Base-by-base conservation (phyloP, 306 rosid genomes). In the Herpetospermum pedunculosum region DNA sequence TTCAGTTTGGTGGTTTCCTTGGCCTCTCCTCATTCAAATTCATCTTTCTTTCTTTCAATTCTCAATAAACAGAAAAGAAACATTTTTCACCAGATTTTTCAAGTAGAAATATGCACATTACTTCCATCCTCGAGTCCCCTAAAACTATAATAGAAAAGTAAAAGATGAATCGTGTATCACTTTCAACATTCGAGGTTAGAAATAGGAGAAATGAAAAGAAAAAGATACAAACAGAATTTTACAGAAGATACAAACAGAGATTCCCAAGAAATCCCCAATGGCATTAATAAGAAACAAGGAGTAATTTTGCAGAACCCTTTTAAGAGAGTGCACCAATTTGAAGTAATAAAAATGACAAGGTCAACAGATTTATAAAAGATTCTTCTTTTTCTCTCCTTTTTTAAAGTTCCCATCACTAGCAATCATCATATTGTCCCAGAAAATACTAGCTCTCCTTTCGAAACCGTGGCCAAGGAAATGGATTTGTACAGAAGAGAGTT, bases 311-410 rank as follows among this genome's bases (percentile, higher is more conserved):
- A 37, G 19, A 63, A 63, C 29, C 28, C 70, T 18, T 19, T 63
- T 34, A 18, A 21, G 70, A 63, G 70, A 37, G 16, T 63, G 70
- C 70, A n/a, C 15, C 28, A 63, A 37, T 10, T 63, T 63, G 70
- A 63, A 9, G 48, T 10, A 37, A 35, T 18, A 63, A 63, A 63
- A 63, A 63, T 63, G 70, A 63, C 70, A 37, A 63, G 18, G 48
- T 63, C 70, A 37, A 37, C 48, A 37, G 15, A 37, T 47, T 5
- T 30, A 63, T 63, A 63, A 63, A 63, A 63, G 7, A 63, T 35
- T 63, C 70, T 63, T 63, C 70, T 63, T 63, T 63, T 35, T 10
- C 70, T n/a, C 47, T 63, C 47, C 69, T 63, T 63, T 63, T 63
- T n/a, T n/a, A 63, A 63, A 63, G 70, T 63, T 63, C 18, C 30